Base-by-base conservation (phyloP, 768 basidiomycete genomes). In the Kwoniella bestiolae region DNA sequence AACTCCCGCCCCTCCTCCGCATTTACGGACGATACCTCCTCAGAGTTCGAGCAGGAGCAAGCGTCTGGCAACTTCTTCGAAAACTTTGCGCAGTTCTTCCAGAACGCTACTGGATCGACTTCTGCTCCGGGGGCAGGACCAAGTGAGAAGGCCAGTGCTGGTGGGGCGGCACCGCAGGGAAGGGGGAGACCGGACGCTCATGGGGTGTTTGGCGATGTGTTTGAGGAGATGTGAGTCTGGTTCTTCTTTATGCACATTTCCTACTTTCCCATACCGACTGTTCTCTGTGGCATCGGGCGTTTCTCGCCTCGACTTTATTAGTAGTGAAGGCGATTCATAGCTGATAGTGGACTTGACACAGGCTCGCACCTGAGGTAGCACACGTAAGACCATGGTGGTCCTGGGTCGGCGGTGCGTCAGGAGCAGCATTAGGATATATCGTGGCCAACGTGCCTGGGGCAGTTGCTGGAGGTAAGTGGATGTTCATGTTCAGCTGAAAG, bases 361-460 rank as follows among this genome's bases (percentile, higher is more conserved):
- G 79, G 79, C 71, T 80, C 31, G 78, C 79, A 2, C 79, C 79
- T 4, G 79, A 80, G 56, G 79, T 80, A 9, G 76, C 78, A 5
- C 73, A 78, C 67, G 76, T 79, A 32, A 58, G 79, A 23, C 79
- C 79, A 9, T 80, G 75, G 71, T 80, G 73, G 72, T 72, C 75
- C 2, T 80, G 74, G 69, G 53, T 75, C 1, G 79, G 76, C 16
- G 79, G 79, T 32, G 78, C 71, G 0, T 71, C 73, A 64, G 93
- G 92, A 46, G 86, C 85, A n/a, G 86, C 74, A 0, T 60, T 83
- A 21, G 82, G 87, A 82, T 82, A 86, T 85, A 83, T 81, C 72
- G 86, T 88, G 28, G 93, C 88, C 26, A 96, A 94, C 74, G 74
- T 94, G 1, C 93, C 93, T 8, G 93, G 93, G 6, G 83, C 92